These are phyloP conservation scores for Fusarium metavorans DNA, from an alignment of 2,329 filamentous ascomycete species.

Conservation along the genomic window DNA sequence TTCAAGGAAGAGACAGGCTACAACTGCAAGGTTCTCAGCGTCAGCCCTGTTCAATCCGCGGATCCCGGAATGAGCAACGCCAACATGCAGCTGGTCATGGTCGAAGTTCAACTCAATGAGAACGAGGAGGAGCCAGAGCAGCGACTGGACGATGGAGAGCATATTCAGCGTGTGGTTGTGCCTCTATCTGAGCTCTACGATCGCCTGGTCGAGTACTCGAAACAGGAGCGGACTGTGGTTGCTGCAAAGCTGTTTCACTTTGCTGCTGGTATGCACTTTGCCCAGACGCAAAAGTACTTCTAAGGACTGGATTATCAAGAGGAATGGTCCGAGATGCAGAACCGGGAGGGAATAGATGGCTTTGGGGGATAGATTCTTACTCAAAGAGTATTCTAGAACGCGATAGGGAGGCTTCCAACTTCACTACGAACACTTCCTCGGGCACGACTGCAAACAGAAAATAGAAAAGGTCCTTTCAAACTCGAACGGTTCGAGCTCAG, in stretches of 20 bases:
- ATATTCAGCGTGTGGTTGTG: conserved; percentile 41
- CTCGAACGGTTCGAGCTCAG: not conserved
- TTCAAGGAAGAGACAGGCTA: conserved; percentile 45
- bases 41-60: conserved; percentile 40
- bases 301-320: not conserved
- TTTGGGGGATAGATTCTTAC: not conserved
- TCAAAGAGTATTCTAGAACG: not conserved
- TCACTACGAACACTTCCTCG: not conserved
- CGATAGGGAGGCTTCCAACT: not conserved
- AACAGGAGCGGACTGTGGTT: conserved; percentile 39
- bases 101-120: conserved; percentile 39
- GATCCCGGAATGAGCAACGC: conserved; percentile 44
- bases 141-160: conserved; percentile 42
- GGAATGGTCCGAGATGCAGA: not conserved
- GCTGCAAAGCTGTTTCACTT: conserved; percentile 45
- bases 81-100: conserved; percentile 45
- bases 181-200: conserved; percentile 41
- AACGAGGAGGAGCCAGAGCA: conserved; percentile 38
- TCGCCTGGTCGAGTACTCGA: conserved; percentile 41
- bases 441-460: not conserved
- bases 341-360: not conserved
- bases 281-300: conserved; percentile 44
- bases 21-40: conserved; percentile 36
- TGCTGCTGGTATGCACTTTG: conserved; percentile 46
- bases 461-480: not conserved